Evolutionary conservation across 2,329 filamentous ascomycete genomes (phyloP).

Genomic region (Xylariaceae sp.): DNA sequence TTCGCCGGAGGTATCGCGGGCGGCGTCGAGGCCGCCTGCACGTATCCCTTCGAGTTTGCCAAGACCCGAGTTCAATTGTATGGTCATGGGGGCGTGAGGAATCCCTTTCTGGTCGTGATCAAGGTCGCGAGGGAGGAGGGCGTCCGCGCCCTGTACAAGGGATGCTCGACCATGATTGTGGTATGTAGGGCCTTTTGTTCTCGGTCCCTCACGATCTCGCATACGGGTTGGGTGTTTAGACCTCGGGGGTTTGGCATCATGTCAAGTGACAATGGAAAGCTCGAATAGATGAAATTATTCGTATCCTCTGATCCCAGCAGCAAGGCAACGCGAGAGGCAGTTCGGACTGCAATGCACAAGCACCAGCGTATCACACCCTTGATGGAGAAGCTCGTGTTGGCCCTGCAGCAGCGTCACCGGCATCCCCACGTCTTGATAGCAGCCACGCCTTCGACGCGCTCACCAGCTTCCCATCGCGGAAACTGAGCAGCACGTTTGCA

Average conservation of each 20-base stretch:
- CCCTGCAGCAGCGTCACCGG: no score
- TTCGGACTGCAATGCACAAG: background rate
- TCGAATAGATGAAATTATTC: no score
- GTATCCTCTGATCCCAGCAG: no score
- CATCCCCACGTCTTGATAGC: no score
- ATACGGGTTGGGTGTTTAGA: no score
- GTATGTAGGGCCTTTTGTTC: slow-evolving; percentile 14
- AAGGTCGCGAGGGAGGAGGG: slow-evolving; percentile 55
- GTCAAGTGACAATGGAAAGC: no score
- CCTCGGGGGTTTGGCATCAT: no score
- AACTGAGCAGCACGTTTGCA: no score
- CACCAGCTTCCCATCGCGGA: no score
- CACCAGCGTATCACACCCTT: slow-evolving; percentile 8
- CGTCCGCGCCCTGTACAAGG: slow-evolving; percentile 54
- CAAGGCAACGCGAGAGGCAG: no score
- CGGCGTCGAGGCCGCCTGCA: slow-evolving; percentile 28
- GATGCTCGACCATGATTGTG: slow-evolving; percentile 47
- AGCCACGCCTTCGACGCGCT: no score
- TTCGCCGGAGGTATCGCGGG: slow-evolving; percentile 28
- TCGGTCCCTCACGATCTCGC: no score
- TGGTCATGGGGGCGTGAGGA: slow-evolving; percentile 36
- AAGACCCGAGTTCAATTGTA: slow-evolving; percentile 57
- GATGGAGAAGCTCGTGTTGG: slow-evolving; percentile 4
- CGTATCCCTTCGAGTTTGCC: slow-evolving; percentile 60
- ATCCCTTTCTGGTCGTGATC: slow-evolving; percentile 52